Base-by-base conservation (phyloP, 108 stramenopile species). In the Nitzschia putrida region DNA sequence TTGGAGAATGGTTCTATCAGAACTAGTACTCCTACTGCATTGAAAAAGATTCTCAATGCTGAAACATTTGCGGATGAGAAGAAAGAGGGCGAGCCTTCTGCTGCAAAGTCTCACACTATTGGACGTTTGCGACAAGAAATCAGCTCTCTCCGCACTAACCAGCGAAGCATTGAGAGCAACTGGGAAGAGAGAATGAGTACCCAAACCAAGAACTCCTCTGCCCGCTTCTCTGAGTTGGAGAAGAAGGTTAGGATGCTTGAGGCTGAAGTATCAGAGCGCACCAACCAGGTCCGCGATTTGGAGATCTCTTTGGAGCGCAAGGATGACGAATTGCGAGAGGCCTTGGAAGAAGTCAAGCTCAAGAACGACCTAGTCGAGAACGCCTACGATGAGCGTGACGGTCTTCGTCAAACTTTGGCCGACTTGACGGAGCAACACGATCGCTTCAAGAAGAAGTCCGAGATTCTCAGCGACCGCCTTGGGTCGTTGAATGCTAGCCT, bases 401-500 rank as follows among this genome's bases (percentile, higher is more conserved):
- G 79, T 21, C 71, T 81, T 47, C 70, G 84, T 21, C 54, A 72
- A 26, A 85, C 80, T 7, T 70, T 85, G 9, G 74, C 74, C 18
- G 84, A 85, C 29, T 53, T 85, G 51, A 76, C 81, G 39, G 84
- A 78, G 26, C 54, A 81, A 47, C 79, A 78, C 56, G 80, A 81
- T 12, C 29, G 40, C 21, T 69, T 71, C 56, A 79, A 76, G 63
- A 73, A 60, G 55, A 70, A 72, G 53, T 66, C 71, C 12, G 67
- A 63, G 8, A 72, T 63, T 26, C 38, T 83, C 69, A 75, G 63
- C 55, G 83, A 73, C 55, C 80, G 84, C 23, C 61, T 85, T 42
- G 77, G 71, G 16, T 77, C 76, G 16, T 59, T 85, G 55, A 64
- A 77, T 50, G 76, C 71, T 7, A 74, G 72, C 57, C 72, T 85